These are phyloP conservation scores for Pelargonium nanum DNA, from an alignment of 345 rosid species.

Conservation along the genomic window DNA sequence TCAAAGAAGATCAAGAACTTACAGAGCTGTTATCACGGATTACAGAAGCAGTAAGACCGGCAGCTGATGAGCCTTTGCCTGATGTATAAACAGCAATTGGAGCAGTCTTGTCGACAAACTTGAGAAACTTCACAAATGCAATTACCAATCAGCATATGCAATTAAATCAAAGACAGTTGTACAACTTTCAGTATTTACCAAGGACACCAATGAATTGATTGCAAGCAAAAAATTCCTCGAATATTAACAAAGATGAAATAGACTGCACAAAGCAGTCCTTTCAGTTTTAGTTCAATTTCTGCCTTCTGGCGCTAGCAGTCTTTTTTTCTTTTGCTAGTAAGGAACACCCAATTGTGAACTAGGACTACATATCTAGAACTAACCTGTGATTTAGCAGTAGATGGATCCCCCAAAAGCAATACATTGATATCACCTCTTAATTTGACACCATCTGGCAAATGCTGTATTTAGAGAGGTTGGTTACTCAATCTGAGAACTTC, in stretches of 20 bases:
- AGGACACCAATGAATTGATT: no score
- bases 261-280: no score
- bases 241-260: no score
- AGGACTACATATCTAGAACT: constrained; percentile 2
- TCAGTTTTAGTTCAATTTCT: no score
- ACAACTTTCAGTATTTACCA: no score
- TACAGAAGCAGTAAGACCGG: constrained; percentile 96
- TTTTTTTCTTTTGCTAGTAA: no score
- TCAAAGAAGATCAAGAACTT: constrained; percentile 26
- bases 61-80: constrained; percentile 95
- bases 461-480: constrained; percentile 23
- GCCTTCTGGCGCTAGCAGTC: no score
- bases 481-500: constrained; percentile 16
- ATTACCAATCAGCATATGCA: constrained; percentile 14
- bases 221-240: no score
- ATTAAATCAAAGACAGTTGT: neutral
- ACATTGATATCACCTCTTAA: constrained; percentile 93
- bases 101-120: constrained; percentile 93
- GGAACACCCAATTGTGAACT: no score
- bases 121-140: constrained; percentile 52
- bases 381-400: constrained; percentile 97
- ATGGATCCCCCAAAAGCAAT: constrained; percentile 86
- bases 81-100: constrained; percentile 95
- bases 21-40: constrained; percentile 75
- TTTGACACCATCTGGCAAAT: constrained; percentile 82